Percentiles rank a stretch among this genome's conserved stretches.
phyloP scores from a whole-genome alignment of 2,329 filamentous ascomycete species.

The Lecanicillium sp. region DNA sequence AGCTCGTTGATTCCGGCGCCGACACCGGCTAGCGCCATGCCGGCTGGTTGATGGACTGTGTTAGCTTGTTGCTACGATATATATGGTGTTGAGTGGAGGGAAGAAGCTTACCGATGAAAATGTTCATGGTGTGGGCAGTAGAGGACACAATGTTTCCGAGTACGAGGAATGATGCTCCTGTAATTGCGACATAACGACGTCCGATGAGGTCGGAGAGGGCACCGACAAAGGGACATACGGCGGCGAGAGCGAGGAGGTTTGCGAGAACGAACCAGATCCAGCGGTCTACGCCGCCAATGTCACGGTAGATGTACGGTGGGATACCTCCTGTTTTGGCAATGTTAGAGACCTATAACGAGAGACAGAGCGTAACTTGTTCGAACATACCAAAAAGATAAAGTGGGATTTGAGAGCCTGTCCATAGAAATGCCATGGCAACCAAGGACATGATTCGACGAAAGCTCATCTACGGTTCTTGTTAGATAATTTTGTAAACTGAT shows the following conservation, averaged over 20 bases:
- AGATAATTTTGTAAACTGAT: too few species aligned
- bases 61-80: neutral
- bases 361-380: neutral
- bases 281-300: constrained; percentile 50
- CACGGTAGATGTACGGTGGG: constrained; percentile 38
- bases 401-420: neutral
- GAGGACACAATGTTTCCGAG: constrained; percentile 52
- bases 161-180: constrained; percentile 44
- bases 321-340: neutral
- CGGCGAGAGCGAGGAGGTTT: constrained; percentile 46
- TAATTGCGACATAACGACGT: constrained; percentile 48
- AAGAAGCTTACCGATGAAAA: constrained; percentile 50
- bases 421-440: constrained; percentile 3
- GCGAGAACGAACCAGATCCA: constrained; percentile 53
- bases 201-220: constrained; percentile 1
- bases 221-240: constrained; percentile 3
- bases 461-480: neutral
- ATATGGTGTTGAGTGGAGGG: too few species aligned
- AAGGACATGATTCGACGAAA: neutral
- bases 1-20: constrained; percentile 62
- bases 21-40: constrained; percentile 47
- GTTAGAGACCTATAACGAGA: neutral
- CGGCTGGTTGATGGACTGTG: constrained; percentile 7
- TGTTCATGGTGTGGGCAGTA: constrained; percentile 49
- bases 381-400: constrained; percentile 1